Base-by-base conservation (phyloP, 1,139 yeast genomes). In the Geotrichum klebahnii region DNA sequence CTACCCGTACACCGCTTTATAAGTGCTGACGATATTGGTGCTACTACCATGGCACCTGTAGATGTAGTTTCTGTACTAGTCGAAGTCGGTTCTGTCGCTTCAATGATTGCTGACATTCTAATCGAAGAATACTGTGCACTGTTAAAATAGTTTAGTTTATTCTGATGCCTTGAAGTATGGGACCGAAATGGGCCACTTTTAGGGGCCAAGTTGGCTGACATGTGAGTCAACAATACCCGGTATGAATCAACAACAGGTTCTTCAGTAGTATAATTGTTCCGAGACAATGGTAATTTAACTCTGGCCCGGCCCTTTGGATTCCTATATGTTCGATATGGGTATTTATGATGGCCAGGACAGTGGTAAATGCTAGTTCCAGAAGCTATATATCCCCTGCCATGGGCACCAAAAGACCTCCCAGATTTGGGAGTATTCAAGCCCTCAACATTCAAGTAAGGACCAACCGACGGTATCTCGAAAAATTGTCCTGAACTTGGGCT, bases 341-440 rank as follows among this genome's bases (percentile, higher is more conserved):
- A 43, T 9, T 23, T 16, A 14, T 26, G 34, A n/a, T 34, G 39
- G 17, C 34, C 39, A n/a, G 46, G 46, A 6, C 40, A 14, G 19
- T 43, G 33, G 28, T 24, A 26, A 16, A 23, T 16, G 17, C 22
- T 29, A 12, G 22, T 24, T 10, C 26, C 28, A 10, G 44, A n/a
- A 14, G n/a, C 34, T 5, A 31, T 8, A 14, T 6, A 12, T 4
- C 14, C 10, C 3, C 19, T 32, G 3, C 14, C n/a, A 3, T 19
- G 44, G 14, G 34, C 28, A 3, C 12, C 14, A 29, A 12, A 17
- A 10, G 44, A 40, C 16, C 44, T 34, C 8, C 17, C 36, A n/a
- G 44, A 40, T 17, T 23, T 14, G 3, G 46, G 46, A 10, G 51
- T 48, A 17, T 40, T 43, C 2, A 48, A 46, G 6, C 51, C 51